Evolutionary conservation across 2,329 filamentous ascomycete genomes (phyloP).

Genomic region (Penicillium crustosum): DNA sequence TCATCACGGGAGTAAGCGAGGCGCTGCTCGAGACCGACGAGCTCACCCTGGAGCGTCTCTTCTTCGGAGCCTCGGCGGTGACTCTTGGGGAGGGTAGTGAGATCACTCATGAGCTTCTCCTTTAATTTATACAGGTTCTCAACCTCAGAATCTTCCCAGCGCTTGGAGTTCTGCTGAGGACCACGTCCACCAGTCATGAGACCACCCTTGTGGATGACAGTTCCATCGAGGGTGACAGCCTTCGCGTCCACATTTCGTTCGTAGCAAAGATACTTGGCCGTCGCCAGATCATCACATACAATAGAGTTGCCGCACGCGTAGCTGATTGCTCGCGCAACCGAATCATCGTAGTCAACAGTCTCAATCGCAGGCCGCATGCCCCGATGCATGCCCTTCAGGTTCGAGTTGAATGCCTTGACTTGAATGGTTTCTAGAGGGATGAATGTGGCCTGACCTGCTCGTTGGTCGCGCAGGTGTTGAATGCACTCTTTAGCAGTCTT

Average conservation of each 20-base stretch:
- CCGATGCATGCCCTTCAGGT: conserved; percentile 82
- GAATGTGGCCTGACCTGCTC: conserved; percentile 84
- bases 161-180: conserved; percentile 71
- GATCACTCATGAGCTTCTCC: conserved; percentile 72
- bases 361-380: conserved; percentile 88
- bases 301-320: conserved; percentile 95
- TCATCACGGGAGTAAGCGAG: conserved; percentile 72
- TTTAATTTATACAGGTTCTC: conserved; percentile 77
- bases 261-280: conserved; percentile 89
- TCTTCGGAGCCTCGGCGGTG: conserved; percentile 75
- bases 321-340: conserved; percentile 85
- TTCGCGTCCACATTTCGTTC: conserved; percentile 83
- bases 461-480: conserved; percentile 87
- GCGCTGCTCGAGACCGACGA: conserved; percentile 76
- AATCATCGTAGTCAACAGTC: conserved; percentile 88
- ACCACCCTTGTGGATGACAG: conserved; percentile 92
- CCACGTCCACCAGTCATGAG: conserved; percentile 94
- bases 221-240: conserved; percentile 92
- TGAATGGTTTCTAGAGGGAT: conserved; percentile 97
- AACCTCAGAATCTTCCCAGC: conserved; percentile 87
- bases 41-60: conserved; percentile 75
- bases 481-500: conserved; percentile 94
- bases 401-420: conserved; percentile 84
- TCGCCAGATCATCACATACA: conserved; percentile 82
- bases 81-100: conserved; percentile 75